These are phyloP conservation scores for Neurospora discreta DNA, from an alignment of 495 filamentous ascomycete genomes.

Conservation along the genomic window DNA sequence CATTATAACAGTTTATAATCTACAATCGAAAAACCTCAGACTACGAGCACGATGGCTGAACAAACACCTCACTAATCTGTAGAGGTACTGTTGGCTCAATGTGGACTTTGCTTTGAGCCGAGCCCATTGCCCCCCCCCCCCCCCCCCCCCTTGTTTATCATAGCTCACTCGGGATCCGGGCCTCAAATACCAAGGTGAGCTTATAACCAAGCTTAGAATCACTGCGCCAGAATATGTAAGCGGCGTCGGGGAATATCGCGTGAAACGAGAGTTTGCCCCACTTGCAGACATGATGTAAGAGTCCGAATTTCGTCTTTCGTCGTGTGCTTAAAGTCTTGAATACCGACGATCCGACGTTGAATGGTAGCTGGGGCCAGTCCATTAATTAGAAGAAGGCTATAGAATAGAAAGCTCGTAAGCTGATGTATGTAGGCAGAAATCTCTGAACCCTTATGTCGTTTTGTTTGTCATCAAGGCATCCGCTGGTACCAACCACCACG, in stretches of 20 bases:
- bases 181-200: background rate
- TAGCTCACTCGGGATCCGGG: background rate
- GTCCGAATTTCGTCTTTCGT: background rate
- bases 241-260: background rate
- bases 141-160: too few species aligned
- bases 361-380: background rate
- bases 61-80: background rate
- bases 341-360: background rate
- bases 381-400: background rate
- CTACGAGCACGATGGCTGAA: background rate
- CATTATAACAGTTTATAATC: background rate
- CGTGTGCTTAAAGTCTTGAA: background rate
- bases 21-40: background rate
- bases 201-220: background rate
- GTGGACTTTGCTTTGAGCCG: background rate
- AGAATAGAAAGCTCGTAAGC: background rate
- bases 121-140: too few species aligned
- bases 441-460: background rate
- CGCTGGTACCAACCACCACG: background rate
- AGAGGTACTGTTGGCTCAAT: background rate
- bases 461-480: conserved; percentile 8
- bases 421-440: background rate
- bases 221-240: background rate
- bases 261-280: background rate
- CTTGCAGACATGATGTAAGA: background rate